A percentile compares a stretch with the other conserved stretches of the same genome.
Evolutionary conservation across 345 rosid genomes (phyloP).

Genomic region (Ceriops zippeliana): DNA sequence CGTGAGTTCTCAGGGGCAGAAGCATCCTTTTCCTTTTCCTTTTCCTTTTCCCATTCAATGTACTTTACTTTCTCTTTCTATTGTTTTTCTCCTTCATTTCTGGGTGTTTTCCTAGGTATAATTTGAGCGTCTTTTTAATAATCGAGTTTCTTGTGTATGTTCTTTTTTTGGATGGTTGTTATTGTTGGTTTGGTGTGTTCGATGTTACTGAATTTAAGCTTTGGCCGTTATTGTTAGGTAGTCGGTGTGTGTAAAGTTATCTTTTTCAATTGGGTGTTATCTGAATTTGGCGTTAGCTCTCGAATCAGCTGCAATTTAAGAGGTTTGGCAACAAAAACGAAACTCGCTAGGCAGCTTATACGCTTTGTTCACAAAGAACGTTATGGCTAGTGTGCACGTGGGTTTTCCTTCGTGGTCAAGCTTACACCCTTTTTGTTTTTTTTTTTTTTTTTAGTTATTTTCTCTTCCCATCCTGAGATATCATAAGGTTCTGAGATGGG

Average conservation of each 20-base stretch:
- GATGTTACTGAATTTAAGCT: background rate
- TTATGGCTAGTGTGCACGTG: background rate
- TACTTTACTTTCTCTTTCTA: background rate
- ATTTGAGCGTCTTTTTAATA: background rate
- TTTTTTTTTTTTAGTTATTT: background rate
- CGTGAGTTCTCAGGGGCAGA: constrained; percentile 1
- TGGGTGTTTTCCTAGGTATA: background rate
- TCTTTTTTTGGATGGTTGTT: background rate
- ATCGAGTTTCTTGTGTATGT: background rate
- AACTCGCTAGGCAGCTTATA: background rate
- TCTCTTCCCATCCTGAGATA: background rate
- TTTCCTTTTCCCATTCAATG: no score
- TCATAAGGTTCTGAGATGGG: background rate
- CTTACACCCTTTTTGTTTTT: background rate
- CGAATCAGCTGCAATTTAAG: background rate
- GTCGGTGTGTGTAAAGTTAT: background rate
- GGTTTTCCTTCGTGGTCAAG: background rate
- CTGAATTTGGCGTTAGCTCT: background rate
- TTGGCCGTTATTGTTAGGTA: background rate
- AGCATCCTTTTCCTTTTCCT: no score
- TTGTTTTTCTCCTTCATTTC: background rate
- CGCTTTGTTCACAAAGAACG: background rate
- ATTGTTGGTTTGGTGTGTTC: background rate
- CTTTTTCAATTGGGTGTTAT: background rate
- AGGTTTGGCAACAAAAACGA: no score